phyloP scores from a whole-genome alignment of 306 rosid species.

The Sindora glabra region DNA sequence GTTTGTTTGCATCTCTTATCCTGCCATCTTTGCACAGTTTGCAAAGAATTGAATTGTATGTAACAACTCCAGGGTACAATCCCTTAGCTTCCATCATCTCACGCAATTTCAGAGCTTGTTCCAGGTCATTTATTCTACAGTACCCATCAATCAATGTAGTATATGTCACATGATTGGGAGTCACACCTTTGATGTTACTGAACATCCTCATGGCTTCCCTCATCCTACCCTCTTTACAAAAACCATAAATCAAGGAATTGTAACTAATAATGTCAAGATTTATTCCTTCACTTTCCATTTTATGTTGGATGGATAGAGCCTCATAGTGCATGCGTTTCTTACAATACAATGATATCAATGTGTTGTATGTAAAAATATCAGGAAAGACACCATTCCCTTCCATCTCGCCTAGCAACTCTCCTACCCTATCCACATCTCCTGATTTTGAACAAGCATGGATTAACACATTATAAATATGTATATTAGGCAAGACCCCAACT shows the following conservation, averaged over 20 bases:
- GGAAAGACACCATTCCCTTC: conserved; percentile 52
- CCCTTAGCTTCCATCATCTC: conserved; percentile 66
- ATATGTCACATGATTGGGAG: conserved; percentile 69
- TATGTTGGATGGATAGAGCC: conserved; percentile 61
- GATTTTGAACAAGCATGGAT: conserved; percentile 81
- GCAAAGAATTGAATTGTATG: conserved; percentile 72
- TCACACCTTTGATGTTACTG: conserved; percentile 47
- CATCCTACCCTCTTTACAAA: conserved; percentile 80
- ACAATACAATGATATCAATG: conserved; percentile 69
- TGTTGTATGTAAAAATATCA: conserved; percentile 76
- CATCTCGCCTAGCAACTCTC: conserved; percentile 58
- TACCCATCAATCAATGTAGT: conserved; percentile 81
- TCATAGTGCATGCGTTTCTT: conserved; percentile 75
- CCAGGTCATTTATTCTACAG: conserved; percentile 58
- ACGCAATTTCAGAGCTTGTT: conserved; percentile 55
- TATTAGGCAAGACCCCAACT: conserved; percentile 50
- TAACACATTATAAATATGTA: conserved; percentile 66
- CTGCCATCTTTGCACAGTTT: conserved; percentile 72
- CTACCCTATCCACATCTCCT: conserved; percentile 65
- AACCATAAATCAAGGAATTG: conserved; percentile 75
- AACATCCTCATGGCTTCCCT: conserved; percentile 74
- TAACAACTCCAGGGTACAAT: conserved; percentile 65
- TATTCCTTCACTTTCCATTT: conserved; percentile 76
- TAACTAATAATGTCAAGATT: conserved; percentile 64
- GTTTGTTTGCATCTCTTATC: conserved; percentile 74